These are phyloP conservation scores for Sanghuangporus weigelae DNA, from an alignment of 1,284 basidiomycete species.

Conservation along the genomic window DNA sequence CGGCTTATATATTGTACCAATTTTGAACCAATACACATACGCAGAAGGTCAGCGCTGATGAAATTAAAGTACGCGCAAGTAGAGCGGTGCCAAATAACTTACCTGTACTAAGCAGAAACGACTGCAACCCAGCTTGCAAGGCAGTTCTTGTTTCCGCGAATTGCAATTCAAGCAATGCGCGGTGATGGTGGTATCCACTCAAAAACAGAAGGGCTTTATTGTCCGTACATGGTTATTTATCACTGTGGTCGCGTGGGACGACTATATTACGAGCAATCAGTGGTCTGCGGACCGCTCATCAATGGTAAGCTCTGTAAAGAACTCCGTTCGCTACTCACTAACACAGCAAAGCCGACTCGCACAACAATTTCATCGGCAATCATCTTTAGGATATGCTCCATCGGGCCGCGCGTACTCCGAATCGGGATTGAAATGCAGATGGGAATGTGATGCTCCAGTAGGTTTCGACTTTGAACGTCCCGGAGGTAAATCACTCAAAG, in stretches of 20 bases:
- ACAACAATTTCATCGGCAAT: slow-evolving; percentile 1
- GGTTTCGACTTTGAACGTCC: not conserved
- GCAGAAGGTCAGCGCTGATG: not conserved
- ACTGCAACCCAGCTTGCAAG: not conserved
- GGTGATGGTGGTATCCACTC: slow-evolving; percentile 8
- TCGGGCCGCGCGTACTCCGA: not conserved
- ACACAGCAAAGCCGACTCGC: not conserved
- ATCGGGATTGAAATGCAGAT: not conserved
- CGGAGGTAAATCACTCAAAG: slow-evolving; percentile 8
- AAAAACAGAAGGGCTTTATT: slow-evolving; percentile 5
- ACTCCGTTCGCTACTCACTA: not conserved
- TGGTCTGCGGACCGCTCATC: not conserved
- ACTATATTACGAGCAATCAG: not conserved
- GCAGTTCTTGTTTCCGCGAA: slow-evolving; percentile 10
- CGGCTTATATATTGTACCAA: not conserved
- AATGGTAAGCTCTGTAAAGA: not conserved
- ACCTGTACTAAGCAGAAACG: not conserved
- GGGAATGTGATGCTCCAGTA: not conserved
- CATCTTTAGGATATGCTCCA: not conserved
- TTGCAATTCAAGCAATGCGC: slow-evolving; percentile 6
- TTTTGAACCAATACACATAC: not conserved
- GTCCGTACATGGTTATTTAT: slow-evolving; percentile 9
- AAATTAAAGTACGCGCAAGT: not conserved
- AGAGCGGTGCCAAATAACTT: not conserved
- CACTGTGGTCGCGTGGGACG: slow-evolving; percentile 6